A percentile compares a stretch with the other conserved stretches of the same genome.
These are phyloP conservation scores for Gymnopus androsaceus DNA, from an alignment of 1,284 basidiomycete species.

Conservation along the genomic window DNA sequence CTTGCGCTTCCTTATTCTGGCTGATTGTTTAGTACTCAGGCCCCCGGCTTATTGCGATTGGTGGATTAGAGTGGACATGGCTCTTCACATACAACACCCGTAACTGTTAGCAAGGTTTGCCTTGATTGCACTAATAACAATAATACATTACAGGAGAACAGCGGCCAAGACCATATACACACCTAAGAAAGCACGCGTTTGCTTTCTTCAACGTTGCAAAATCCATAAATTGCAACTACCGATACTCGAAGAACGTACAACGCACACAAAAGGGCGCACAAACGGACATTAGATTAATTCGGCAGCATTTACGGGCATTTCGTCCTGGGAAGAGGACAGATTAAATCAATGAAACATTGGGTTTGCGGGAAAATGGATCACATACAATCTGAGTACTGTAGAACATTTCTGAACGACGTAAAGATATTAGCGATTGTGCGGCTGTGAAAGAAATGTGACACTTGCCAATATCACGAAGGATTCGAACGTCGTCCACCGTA, in stretches of 20 bases:
- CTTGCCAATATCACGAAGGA: slow-evolving; percentile 87
- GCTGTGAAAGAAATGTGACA: not conserved
- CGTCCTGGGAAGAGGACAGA: slow-evolving; percentile 57
- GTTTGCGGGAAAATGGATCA: slow-evolving; percentile 7
- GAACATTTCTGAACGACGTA: slow-evolving; percentile 66
- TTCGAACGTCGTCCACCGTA: slow-evolving; percentile 87
- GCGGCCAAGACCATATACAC: too few species aligned
- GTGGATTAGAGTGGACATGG: too few species aligned
- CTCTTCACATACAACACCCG: too few species aligned
- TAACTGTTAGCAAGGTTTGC: too few species aligned
- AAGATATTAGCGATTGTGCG: slow-evolving; percentile 15
- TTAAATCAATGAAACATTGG: slow-evolving; percentile 20
- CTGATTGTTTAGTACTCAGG: too few species aligned
- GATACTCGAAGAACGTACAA: not conserved
- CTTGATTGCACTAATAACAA: too few species aligned
- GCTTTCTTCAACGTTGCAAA: too few species aligned
- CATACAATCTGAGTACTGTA: slow-evolving; percentile 85
- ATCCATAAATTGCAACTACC: not conserved
- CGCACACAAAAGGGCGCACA: too few species aligned
- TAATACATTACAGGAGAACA: too few species aligned
- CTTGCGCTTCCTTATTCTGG: too few species aligned
- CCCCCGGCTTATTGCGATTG: too few species aligned
- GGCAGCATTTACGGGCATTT: slow-evolving; percentile 92
- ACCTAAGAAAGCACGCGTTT: too few species aligned
- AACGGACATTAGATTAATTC: slow-evolving; percentile 66